Percentiles rank a stretch among this genome's conserved stretches.
Conservation (phyloP, 768 basidiomycete species). For the Rubroboletus satanas region DNA sequence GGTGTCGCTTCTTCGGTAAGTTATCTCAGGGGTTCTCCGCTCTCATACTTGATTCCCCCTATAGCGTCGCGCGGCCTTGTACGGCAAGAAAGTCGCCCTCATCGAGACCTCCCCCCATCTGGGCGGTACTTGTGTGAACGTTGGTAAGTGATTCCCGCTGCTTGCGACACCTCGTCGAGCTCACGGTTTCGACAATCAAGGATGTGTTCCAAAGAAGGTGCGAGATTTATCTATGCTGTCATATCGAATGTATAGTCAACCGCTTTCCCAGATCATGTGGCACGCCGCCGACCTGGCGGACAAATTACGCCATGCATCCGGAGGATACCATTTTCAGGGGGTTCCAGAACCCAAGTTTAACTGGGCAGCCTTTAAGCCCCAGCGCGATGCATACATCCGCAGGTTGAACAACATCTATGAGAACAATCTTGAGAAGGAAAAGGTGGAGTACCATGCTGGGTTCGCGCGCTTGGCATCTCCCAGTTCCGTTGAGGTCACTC, state of each 20-base stretch:
- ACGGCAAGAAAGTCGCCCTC: slow-evolving; percentile 91
- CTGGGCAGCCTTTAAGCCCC: slow-evolving; percentile 89
- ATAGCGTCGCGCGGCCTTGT: slow-evolving; percentile 84
- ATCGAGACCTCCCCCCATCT: slow-evolving; percentile 72
- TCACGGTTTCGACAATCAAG: slow-evolving; percentile 36
- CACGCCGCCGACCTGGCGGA: slow-evolving; percentile 89
- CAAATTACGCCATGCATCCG: slow-evolving; percentile 68
- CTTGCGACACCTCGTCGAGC: background rate
- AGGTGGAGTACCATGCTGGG: slow-evolving; percentile 84
- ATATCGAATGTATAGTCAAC: background rate
- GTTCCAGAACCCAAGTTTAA: slow-evolving; percentile 62
- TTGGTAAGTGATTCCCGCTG: slow-evolving; percentile 54
- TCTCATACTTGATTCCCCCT: background rate
- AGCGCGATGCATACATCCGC: slow-evolving; percentile 93
- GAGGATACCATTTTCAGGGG: slow-evolving; percentile 71
- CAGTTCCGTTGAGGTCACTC: slow-evolving; percentile 69
- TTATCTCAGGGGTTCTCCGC: slow-evolving; percentile 1
- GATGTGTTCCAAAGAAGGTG: slow-evolving; percentile 97
- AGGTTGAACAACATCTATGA: slow-evolving; percentile 90
- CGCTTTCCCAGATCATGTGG: slow-evolving; percentile 83
- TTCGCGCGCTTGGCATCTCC: slow-evolving; percentile 67
- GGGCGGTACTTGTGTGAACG: slow-evolving; percentile 98
- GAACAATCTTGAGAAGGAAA: slow-evolving; percentile 80
- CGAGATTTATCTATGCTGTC: background rate
- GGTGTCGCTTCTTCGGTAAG: slow-evolving; percentile 84